Evolutionary conservation across 345 rosid genomes (phyloP), one percentile per base, ranked within the genome.

Genomic region (Eucalyptus urophylla): DNA sequence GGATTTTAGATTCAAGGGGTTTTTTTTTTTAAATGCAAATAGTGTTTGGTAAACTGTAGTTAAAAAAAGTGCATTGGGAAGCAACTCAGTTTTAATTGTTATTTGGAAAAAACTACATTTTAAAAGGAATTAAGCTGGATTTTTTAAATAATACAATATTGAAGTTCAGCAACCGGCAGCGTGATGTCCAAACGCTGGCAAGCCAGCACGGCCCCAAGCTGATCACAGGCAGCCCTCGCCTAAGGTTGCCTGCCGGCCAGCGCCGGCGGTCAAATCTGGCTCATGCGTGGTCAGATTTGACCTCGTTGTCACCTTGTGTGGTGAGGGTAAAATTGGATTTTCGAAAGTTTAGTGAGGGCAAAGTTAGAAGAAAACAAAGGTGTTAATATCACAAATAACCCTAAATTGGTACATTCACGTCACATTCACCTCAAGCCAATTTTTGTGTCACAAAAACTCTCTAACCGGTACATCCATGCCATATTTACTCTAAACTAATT

Each of bases 221-320:
- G 44, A 69, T 37, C 4, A 4, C 44, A 33, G 24, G 80, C 19
- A 11, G 80, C 80, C 80, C 80, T 9, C 4, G 13, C 80, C 24
- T 69, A 22, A 33, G 80, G 13, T 69, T 69, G 43, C 44, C 3
- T 0, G 0, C 8, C 0, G 14, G 45, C 14, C 0, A 0, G 58
- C 2, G 14, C 14, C 4, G 2, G 25, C 25, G 0, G 25, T 53
- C 25, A 53, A 2, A 53, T 53, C 11, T 53, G 2, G 58, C 25
- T 53, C 58, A 53, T 21, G 25, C 0, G 5, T 53, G 58, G 45
- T 37, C 45, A 37, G 81, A 72, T 72, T 43, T 37, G 45, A 72
- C 45, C 81, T 6, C 1, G 27, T 24, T 37, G 45, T 11, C 81
- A 72, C 33, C 27, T 72, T 21, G 25, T 40, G 22, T 72, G 44